Percentiles rank a stretch among this genome's conserved stretches.
These are phyloP conservation scores for Delitschia confertaspora DNA, from an alignment of 495 filamentous ascomycete genomes.

Conservation along the genomic window DNA sequence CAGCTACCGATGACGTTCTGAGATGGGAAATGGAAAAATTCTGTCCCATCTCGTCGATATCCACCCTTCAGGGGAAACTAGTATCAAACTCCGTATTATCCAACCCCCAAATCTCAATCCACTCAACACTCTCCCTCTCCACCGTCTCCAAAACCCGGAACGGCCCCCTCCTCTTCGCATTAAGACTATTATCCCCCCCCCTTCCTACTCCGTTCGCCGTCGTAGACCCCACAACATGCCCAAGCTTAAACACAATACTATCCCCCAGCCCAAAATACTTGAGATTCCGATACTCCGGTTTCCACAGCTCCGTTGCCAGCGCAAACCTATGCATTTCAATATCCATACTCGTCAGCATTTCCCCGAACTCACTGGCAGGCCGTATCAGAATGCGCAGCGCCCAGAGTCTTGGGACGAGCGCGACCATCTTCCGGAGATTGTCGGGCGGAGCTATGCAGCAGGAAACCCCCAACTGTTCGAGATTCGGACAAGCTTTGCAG, in stretches of 20 bases:
- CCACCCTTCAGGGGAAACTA: constrained; percentile 10
- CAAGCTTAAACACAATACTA: constrained; percentile 26
- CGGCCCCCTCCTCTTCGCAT: constrained; percentile 13
- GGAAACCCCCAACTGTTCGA: constrained; percentile 45
- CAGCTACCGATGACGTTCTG: too few species aligned
- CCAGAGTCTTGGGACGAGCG: constrained; percentile 29
- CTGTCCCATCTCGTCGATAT: too few species aligned
- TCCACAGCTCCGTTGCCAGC: constrained; percentile 22
- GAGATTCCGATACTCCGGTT: constrained; percentile 24
- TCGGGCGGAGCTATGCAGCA: constrained; percentile 10
- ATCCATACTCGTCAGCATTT: constrained; percentile 22
- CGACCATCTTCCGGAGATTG: constrained; percentile 25
- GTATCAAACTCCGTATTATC: constrained; percentile 23
- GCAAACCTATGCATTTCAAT: constrained; percentile 25
- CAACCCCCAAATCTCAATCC: constrained; percentile 31
- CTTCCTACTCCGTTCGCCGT: constrained; percentile 1
- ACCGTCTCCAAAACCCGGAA: constrained; percentile 22
- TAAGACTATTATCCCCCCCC: constrained; percentile 17
- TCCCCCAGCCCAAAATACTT: constrained; percentile 31
- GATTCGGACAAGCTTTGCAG: constrained; percentile 46
- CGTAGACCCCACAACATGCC: constrained; percentile 13
- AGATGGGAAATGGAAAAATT: too few species aligned
- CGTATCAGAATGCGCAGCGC: constrained; percentile 30
- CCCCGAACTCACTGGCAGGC: constrained; percentile 16
- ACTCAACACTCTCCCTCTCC: constrained; percentile 20